phyloP scores from a whole-genome alignment of 306 rosid genomes.

The Castanea crenata region DNA sequence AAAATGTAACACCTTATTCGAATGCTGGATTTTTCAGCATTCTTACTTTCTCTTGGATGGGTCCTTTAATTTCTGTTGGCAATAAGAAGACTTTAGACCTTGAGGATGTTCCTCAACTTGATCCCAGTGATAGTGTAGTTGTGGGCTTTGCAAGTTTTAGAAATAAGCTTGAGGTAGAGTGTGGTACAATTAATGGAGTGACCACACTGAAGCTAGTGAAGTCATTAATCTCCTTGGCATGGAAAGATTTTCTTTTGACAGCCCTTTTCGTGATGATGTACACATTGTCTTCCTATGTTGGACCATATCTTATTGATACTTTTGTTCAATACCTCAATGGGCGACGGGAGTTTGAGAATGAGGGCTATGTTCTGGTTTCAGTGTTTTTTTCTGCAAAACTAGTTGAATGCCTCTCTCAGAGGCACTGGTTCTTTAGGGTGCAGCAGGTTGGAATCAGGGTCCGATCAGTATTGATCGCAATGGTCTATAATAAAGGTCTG shows the following conservation, averaged over 20 bases:
- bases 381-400: constrained; percentile 46
- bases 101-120: constrained; percentile 75
- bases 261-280: constrained; percentile 17
- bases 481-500: constrained; percentile 44
- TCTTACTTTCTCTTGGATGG: constrained; percentile 75
- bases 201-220: constrained; percentile 33
- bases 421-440: constrained; percentile 44
- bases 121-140: constrained; percentile 41
- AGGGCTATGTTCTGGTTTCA: constrained; percentile 44
- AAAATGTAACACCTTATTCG: constrained; percentile 40
- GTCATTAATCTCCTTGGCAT: constrained; percentile 30
- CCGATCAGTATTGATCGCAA: constrained; percentile 34
- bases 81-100: constrained; percentile 57
- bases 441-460: constrained; percentile 39
- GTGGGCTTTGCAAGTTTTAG: constrained; percentile 42
- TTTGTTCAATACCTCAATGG: constrained; percentile 53
- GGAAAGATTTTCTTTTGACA: constrained; percentile 42
- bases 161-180: constrained; percentile 33
- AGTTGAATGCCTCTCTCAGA: constrained; percentile 41
- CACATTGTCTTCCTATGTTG: constrained; percentile 44
- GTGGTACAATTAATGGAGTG: constrained; percentile 24
- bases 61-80: constrained; percentile 58
- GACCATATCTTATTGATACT: constrained; percentile 49
- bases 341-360: constrained; percentile 26
- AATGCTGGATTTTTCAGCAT: constrained; percentile 63